These are phyloP conservation scores for Thalassiosira tumida DNA, from an alignment of 352 stramenopile genomes.

Conservation along the genomic window DNA sequence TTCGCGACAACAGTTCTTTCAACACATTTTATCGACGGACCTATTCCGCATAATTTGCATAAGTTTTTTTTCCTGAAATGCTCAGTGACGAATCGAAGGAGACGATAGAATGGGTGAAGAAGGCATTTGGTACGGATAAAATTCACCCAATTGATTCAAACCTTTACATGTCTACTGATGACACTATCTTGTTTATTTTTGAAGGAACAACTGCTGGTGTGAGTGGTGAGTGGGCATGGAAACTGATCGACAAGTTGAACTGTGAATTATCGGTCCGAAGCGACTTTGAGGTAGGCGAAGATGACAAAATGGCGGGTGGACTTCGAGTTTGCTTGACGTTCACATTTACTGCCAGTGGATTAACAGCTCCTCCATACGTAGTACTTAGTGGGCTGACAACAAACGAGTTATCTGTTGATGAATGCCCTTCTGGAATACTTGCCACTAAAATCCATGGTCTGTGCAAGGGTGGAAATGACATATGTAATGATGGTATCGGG, in stretches of 20 bases:
- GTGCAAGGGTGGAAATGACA: conserved; percentile 52
- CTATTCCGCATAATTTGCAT: background rate
- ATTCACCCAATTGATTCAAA: conserved; percentile 41
- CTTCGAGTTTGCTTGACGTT: conserved; percentile 24
- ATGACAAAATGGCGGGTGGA: conserved; percentile 15
- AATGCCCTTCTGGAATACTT: conserved; percentile 36
- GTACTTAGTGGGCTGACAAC: conserved; percentile 47
- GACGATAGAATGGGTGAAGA: conserved; percentile 43
- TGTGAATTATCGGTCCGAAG: conserved; percentile 8
- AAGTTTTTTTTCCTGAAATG: background rate
- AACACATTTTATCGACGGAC: conserved; percentile 40
- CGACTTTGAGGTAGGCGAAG: conserved; percentile 41
- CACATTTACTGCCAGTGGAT: conserved; percentile 29
- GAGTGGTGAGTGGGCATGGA: conserved; percentile 41
- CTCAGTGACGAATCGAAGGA: background rate
- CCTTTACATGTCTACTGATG: conserved; percentile 54
- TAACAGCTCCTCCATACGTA: conserved; percentile 32
- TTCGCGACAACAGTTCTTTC: conserved; percentile 29
- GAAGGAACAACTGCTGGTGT: conserved; percentile 4
- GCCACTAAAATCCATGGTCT: conserved; percentile 1
- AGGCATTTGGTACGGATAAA: conserved; percentile 7
- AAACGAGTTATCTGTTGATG: background rate
- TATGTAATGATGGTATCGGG: conserved; percentile 14
- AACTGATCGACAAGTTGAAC: conserved; percentile 29
- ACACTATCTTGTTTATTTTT: conserved; percentile 51